A percentile compares a stretch with the other conserved stretches of the same genome.
These are phyloP conservation scores for Yamagishiella unicocca DNA, from an alignment of 139 green algal species.

Conservation along the genomic window DNA sequence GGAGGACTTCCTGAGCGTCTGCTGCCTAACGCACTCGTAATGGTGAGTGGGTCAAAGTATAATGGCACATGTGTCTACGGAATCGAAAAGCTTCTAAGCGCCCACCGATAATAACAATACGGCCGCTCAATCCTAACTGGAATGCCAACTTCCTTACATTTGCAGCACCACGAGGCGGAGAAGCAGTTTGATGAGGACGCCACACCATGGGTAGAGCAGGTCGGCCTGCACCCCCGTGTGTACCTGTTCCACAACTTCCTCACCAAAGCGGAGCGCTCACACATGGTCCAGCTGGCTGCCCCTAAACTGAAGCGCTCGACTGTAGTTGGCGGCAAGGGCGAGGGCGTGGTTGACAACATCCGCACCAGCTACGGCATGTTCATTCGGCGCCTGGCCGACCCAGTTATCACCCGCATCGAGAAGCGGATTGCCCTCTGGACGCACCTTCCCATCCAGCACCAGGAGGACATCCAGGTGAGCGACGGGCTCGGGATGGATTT, in stretches of 20 bases:
- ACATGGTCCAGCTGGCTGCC: constrained; percentile 66
- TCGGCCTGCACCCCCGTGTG: constrained; percentile 72
- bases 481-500: no score
- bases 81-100: no score
- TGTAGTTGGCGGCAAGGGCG: constrained; percentile 72
- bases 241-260: constrained; percentile 90
- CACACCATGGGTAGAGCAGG: constrained; percentile 67
- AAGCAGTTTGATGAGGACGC: constrained; percentile 32
- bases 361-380: constrained; percentile 68
- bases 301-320: constrained; percentile 80
- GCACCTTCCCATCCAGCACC: constrained; percentile 64
- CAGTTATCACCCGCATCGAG: constrained; percentile 63
- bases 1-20: neutral
- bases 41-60: no score
- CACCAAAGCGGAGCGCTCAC: constrained; percentile 69
- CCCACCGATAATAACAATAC: no score
- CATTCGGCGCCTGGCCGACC: constrained; percentile 53
- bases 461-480: constrained; percentile 65
- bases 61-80: no score
- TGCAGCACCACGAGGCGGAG: constrained; percentile 11
- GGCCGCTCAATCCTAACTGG: no score
- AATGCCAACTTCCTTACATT: neutral
- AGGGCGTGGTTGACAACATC: constrained; percentile 72
- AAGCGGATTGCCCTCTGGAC: constrained; percentile 63
- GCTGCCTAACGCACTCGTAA: neutral